A percentile compares a stretch with the other conserved stretches of the same genome.
Evolutionary conservation across 2,329 filamentous ascomycete species (phyloP).

Genomic region (Xylaria sp.): DNA sequence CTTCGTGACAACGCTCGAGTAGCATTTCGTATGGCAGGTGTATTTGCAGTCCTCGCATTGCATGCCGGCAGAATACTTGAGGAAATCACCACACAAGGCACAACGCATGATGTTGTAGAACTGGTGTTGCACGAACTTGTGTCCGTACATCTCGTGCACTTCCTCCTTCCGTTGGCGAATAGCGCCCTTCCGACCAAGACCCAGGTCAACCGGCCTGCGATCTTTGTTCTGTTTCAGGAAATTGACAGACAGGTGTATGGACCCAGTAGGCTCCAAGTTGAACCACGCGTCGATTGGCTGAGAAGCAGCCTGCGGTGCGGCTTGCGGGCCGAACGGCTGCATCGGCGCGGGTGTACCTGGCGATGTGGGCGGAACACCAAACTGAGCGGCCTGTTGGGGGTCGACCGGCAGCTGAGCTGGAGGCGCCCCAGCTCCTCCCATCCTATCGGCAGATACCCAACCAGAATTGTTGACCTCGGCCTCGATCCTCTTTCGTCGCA

Average conservation of each 20-base stretch:
- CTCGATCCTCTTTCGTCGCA: conserved; percentile 96
- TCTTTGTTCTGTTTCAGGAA: conserved; percentile 91
- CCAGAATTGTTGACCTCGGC: conserved; percentile 91
- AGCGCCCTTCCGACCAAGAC: conserved; percentile 91
- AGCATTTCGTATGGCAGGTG: conserved; percentile 98
- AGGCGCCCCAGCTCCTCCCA: conserved; percentile 59
- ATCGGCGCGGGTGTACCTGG: conserved; percentile 38
- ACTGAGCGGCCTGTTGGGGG: conserved; percentile 47
- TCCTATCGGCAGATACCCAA: conserved; percentile 96
- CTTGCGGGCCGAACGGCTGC: conserved; percentile 38
- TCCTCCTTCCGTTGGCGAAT: conserved; percentile 98
- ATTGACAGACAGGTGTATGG: conserved; percentile 87
- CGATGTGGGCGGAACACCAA: conserved; percentile 49
- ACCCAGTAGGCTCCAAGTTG: conserved; percentile 89
- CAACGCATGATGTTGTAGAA: conserved; percentile 99
- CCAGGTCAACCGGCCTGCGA: conserved; percentile 79
- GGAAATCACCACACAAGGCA: conserved; percentile 94
- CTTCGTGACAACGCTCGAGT: conserved; percentile 94
- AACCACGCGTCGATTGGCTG: conserved; percentile 91
- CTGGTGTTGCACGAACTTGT: conserved; percentile 98
- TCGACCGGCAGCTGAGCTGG: conserved; percentile 64
- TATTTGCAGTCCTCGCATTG: conserved; percentile 99
- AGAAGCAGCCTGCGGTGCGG: conserved; percentile 55
- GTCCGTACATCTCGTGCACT: conserved; percentile 96
- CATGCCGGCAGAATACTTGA: conserved; percentile 98